A percentile compares a stretch with the other conserved stretches of the same genome.
Evolutionary conservation across 495 filamentous ascomycete species (phyloP).

Genomic region (Penicillium pulvis): DNA sequence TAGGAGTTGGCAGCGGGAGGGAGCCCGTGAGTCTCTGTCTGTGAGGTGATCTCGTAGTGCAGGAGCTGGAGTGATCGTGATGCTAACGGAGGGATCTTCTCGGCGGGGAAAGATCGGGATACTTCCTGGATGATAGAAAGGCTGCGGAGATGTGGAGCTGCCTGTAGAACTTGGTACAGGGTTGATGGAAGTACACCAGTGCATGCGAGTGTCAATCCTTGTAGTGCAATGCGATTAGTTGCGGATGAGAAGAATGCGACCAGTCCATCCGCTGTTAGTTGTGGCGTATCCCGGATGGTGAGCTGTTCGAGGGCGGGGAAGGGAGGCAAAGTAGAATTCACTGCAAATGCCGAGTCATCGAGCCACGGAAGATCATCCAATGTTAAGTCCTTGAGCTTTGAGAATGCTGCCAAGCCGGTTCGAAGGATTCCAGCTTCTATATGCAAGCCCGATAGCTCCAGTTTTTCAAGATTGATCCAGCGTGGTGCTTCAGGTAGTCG

Average conservation of each 20-base stretch:
- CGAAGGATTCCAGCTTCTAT: conserved; percentile 72
- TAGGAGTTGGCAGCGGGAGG: conserved; percentile 66
- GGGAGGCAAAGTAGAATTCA: conserved; percentile 57
- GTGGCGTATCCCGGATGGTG: conserved; percentile 64
- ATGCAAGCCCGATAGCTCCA: conserved; percentile 72
- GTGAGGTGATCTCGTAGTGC: conserved; percentile 77
- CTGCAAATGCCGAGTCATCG: conserved; percentile 72
- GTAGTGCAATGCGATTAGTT: conserved; percentile 52
- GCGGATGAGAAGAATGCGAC: conserved; percentile 59
- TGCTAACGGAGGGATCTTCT: conserved; percentile 60
- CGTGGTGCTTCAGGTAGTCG: conserved; percentile 62
- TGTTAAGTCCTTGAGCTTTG: conserved; percentile 68
- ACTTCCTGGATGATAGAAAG: conserved; percentile 70
- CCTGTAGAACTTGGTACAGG: conserved; percentile 64
- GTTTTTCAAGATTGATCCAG: conserved; percentile 78
- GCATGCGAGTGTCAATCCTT: conserved; percentile 61
- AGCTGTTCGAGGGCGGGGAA: conserved; percentile 74
- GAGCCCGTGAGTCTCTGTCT: conserved; percentile 53
- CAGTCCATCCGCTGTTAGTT: conserved; percentile 71
- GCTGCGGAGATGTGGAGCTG: conserved; percentile 60
- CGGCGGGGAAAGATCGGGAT: conserved; percentile 62
- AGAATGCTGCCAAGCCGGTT: conserved; percentile 68
- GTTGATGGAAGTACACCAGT: conserved; percentile 66
- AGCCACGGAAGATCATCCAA: conserved; percentile 66
- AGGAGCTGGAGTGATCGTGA: conserved; percentile 68